Evolutionary conservation across 148 eudicot genomes (phyloP).

Genomic region (Arctostaphylos glauca): DNA sequence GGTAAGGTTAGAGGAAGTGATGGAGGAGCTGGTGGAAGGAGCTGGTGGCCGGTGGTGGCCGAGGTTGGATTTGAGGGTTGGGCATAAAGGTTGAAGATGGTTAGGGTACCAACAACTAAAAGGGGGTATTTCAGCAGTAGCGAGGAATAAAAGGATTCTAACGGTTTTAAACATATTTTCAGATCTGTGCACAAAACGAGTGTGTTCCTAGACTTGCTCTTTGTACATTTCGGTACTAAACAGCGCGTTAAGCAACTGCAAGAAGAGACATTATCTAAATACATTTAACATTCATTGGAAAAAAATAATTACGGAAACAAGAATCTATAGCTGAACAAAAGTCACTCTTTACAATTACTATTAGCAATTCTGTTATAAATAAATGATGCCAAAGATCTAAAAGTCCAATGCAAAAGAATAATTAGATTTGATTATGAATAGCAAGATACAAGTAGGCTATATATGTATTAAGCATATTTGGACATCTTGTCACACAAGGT

Average conservation of each 20-base stretch:
- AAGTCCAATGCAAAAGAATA: not conserved
- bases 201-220: no score
- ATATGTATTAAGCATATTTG: not conserved
- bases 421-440: not conserved
- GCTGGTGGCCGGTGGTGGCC: no score
- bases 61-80: no score
- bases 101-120: no score
- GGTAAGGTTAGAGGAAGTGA: no score
- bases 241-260: not conserved
- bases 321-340: not conserved
- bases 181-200: no score
- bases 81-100: no score
- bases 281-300: not conserved
- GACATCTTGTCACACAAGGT: conserved; percentile 30
- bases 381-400: not conserved
- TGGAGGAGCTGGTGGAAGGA: no score
- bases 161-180: no score
- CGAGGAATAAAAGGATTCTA: no score
- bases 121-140: no score
- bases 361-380: not conserved
- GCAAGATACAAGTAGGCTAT: not conserved
- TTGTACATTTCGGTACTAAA: not conserved
- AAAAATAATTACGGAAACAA: not conserved
- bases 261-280: not conserved
- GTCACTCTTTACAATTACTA: not conserved